Conservation (phyloP, 176 grass and related monocot genomes). For the Oryza glaberrima region DNA sequence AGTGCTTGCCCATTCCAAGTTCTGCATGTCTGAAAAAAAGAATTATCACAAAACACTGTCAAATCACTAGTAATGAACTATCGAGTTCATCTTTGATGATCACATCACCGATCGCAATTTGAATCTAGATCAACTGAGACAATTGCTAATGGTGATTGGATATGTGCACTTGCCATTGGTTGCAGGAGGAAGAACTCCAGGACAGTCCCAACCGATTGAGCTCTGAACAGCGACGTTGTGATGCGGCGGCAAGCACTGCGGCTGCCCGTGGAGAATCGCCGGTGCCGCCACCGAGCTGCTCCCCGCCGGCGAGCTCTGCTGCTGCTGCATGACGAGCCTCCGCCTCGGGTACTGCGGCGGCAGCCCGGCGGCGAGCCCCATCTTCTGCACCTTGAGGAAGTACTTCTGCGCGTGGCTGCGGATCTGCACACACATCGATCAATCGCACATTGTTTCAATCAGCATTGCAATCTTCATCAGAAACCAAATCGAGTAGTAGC, state of each 20-base stretch:
- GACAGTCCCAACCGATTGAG: slow-evolving; percentile 39
- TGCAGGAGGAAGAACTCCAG: slow-evolving; percentile 17
- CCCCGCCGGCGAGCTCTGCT: slow-evolving; percentile 6
- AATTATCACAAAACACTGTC: neutral
- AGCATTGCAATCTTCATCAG: neutral
- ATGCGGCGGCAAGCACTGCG: slow-evolving; percentile 26
- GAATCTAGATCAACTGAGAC: neutral
- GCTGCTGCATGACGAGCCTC: slow-evolving; percentile 38
- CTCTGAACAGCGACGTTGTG: slow-evolving; percentile 22
- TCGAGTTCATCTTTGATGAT: neutral
- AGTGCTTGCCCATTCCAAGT: slow-evolving; percentile 49
- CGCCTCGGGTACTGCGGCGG: slow-evolving; percentile 66
- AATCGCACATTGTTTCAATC: neutral
- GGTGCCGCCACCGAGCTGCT: neutral
- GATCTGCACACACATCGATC: slow-evolving; percentile 56
- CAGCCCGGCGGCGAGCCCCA: slow-evolving; percentile 68
- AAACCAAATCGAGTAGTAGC: neutral
- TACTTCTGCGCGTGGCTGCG: slow-evolving; percentile 97
- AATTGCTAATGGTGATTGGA: neutral
- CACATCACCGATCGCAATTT: neutral
- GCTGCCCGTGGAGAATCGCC: neutral
- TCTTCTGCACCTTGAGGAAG: slow-evolving; percentile 88
- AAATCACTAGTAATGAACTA: neutral
- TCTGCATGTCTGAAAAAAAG: slow-evolving; percentile 37
- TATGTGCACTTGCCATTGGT: slow-evolving; percentile 30